A percentile compares a stretch with the other conserved stretches of the same genome.
phyloP scores from a whole-genome alignment of 2,329 filamentous ascomycete species.

The Emergomyces pasteurianus region DNA sequence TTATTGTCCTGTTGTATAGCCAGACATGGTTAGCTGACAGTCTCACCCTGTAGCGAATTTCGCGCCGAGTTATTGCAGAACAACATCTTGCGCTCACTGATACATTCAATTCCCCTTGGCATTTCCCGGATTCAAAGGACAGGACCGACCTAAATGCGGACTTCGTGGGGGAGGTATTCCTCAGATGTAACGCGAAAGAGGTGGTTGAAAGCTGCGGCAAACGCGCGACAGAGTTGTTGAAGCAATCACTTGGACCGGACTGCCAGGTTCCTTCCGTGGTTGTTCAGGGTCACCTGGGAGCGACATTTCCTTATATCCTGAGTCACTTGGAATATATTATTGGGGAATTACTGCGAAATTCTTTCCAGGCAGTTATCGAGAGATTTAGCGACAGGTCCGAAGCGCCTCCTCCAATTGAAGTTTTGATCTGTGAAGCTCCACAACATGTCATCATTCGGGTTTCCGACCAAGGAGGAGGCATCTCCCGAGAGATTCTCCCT shows the following conservation, averaged over 20 bases:
- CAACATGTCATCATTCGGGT: slow-evolving; percentile 95
- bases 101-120: slow-evolving; percentile 82
- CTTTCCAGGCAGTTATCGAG: slow-evolving; percentile 83
- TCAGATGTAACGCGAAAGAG: slow-evolving; percentile 82
- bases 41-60: slow-evolving; percentile 57
- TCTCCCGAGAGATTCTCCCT: slow-evolving; percentile 71
- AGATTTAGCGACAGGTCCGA: slow-evolving; percentile 41
- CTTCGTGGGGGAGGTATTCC: slow-evolving; percentile 89
- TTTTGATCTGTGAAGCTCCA: slow-evolving; percentile 84
- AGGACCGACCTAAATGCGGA: slow-evolving; percentile 55
- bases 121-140: slow-evolving; percentile 67
- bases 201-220: slow-evolving; percentile 74
- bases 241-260: slow-evolving; percentile 59
- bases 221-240: slow-evolving; percentile 62
- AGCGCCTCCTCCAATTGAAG: slow-evolving; percentile 70
- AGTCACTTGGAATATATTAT: slow-evolving; percentile 96
- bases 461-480: slow-evolving; percentile 88
- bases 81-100: slow-evolving; percentile 92
- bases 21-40: background rate
- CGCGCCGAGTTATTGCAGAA: slow-evolving; percentile 89
- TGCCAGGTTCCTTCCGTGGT: slow-evolving; percentile 67
- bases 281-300: slow-evolving; percentile 72
- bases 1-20: background rate
- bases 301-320: slow-evolving; percentile 91
- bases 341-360: slow-evolving; percentile 87